Evolutionary conservation across 2,329 filamentous ascomycete genomes (phyloP).

Genomic region (Fusarium protoensiforme): DNA sequence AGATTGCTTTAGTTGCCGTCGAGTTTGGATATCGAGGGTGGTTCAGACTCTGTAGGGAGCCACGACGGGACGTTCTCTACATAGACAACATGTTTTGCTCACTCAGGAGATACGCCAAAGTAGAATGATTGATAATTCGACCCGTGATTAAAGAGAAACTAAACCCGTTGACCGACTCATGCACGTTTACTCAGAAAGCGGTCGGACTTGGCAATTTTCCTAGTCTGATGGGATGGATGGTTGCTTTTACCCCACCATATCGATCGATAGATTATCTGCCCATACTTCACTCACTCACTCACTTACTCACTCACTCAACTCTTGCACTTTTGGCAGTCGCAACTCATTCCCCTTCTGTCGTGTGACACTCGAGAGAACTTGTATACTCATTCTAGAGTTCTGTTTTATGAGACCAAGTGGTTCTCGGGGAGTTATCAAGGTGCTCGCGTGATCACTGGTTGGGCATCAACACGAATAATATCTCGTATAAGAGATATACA

Average conservation of each 20-base stretch:
- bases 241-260: not conserved
- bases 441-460: not conserved
- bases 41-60: not conserved
- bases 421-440: not conserved
- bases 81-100: not conserved
- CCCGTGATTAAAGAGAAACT: not conserved
- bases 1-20: not conserved
- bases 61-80: not conserved
- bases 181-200: slow-evolving; percentile 22
- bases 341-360: not conserved
- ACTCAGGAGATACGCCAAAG: not conserved
- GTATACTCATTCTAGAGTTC: not conserved
- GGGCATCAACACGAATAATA: slow-evolving; percentile 9
- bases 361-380: not conserved
- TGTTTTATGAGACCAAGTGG: slow-evolving; percentile 10
- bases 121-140: not conserved
- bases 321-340: not conserved
- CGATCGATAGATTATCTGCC: not conserved
- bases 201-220: slow-evolving; percentile 31
- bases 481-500: not conserved
- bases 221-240: not conserved
- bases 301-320: not conserved
- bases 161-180: not conserved
- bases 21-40: not conserved
- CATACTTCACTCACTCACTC: not conserved